Base-by-base conservation (phyloP, 805 yeast species). In the Priceomyces fermenticarens region DNA sequence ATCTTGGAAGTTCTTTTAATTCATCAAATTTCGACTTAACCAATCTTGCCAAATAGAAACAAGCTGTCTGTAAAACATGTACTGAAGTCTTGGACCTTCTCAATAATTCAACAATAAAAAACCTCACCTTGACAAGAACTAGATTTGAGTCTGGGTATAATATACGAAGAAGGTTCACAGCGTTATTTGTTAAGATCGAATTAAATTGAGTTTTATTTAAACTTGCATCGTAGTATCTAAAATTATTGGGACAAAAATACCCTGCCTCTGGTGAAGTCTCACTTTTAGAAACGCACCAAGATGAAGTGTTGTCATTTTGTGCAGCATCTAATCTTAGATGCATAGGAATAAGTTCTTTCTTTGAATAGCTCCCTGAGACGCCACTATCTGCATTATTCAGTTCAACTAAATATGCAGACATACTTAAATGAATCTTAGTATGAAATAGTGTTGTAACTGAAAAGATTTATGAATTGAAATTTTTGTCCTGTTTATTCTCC, bases 61-160 rank as follows among this genome's bases (percentile, higher is more conserved):
- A 66, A 4, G 88, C 76, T 32, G 84, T 73, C 50, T 83, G 88
- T 44, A 87, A 71, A 2, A 83, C 74, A 30, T 80, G 71, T 44
- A 75, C 72, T 11, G 85, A 77, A 32, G 85, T 73, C 49, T 56
- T 20, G 54, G 67, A 36, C 55, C 63, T 10, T 48, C 48, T 35
- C 49, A 53, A 38, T 61, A 64, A 39, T 56, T 58, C 50, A 77
- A 60, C 8, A 70, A 67, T 7, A 80, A 84, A 47, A 67, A 67
- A 9, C 75, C 82, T 50, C 16, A 59, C 44, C 30, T 53, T 52
- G 15, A 54, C 37, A 31, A 41, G 46, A 4, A 39, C 34, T 25
- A 43, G 39, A 32, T 49, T 42, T 6, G 40, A 17, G n/a, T 47
- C 40, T 2, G 49, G 46, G 44, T 62, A 68, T 35, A 66, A 52